Evolutionary conservation across 169 alveolate genomes (phyloP), one percentile per base, ranked within the genome.

Genomic region (Plasmodium blacklocki): DNA sequence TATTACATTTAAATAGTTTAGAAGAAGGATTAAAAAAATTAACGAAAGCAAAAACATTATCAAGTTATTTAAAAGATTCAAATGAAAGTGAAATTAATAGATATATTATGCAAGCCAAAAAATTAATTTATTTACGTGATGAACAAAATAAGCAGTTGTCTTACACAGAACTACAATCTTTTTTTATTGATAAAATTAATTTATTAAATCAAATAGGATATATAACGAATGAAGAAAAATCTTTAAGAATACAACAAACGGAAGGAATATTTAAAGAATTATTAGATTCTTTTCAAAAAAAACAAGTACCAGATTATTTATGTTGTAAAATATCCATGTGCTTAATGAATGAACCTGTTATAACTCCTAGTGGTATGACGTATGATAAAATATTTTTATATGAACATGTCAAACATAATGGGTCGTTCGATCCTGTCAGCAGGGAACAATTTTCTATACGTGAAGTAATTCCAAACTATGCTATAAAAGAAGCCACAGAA

Each of bases 271-370:
- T 93, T 26, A 94, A 88, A 18, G 95, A 93, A 62, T 78, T 93
- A 3, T 74, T 88, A 26, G 90, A 71, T 23, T 56, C 92, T 2
- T 85, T 93, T 32, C 78, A 88, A 32, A 93, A 91, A 26, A 92
- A 93, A 47, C 92, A 94, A 32, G 63, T 93, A 18, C 97, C 97
- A 7, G 94, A 87, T 76, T 93, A 93, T 76, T 92, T 95, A n/a
- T 94, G 96, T 64, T 95, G 97, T 87, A 95, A 88, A 68, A 95
- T 95, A 8, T 95, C 97, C n/a, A 95, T 95, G 97, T 94, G 96
- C 29, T 47, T 95, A 71, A 95, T 95, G 97, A 94, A 92, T 70
- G 97, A 95, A 54, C 97, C 97, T 3, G 97, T 95, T 7, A 89
- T 95, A 11, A 87, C 97, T 3, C 95, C 96, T 32, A 95, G 97